A percentile compares a stretch with the other conserved stretches of the same genome.
These are phyloP conservation scores for Wakefieldia striispora DNA, from an alignment of 768 basidiomycete genomes.

Conservation along the genomic window DNA sequence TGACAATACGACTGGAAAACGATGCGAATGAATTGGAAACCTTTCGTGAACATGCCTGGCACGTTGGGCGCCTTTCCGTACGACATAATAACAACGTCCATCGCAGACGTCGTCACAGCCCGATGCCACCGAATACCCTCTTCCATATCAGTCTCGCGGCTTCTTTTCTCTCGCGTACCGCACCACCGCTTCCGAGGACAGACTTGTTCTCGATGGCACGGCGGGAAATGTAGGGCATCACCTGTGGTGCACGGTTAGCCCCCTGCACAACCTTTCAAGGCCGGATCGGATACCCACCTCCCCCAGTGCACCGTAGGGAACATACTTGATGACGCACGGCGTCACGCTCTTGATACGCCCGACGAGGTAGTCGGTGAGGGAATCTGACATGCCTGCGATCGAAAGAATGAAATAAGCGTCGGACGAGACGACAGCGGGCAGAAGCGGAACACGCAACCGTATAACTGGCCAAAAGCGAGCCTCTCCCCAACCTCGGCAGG, in stretches of 20 bases:
- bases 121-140: conserved; percentile 30
- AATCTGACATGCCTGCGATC: conserved; percentile 77
- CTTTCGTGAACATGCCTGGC: no score
- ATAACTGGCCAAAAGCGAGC: conserved; percentile 77
- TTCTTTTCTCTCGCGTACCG: conserved; percentile 38
- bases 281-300: conserved; percentile 43
- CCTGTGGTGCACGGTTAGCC: conserved; percentile 36
- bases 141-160: conserved; percentile 29
- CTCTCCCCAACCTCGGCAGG: conserved; percentile 57
- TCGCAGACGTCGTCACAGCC: conserved; percentile 10
- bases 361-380: conserved; percentile 70
- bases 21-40: no score
- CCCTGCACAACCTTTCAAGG: no score
- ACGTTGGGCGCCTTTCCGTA: no score
- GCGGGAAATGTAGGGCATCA: conserved; percentile 87
- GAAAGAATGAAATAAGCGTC: not conserved
- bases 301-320: conserved; percentile 71
- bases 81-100: no score
- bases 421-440: not conserved
- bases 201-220: conserved; percentile 94
- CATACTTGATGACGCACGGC: conserved; percentile 83
- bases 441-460: conserved; percentile 51
- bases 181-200: conserved; percentile 71
- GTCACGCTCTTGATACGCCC: conserved; percentile 44
- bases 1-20: no score